Evolutionary conservation across 139 green algal species (phyloP), one percentile per base, ranked within the genome.

Genomic region (Ulvella scutata): DNA sequence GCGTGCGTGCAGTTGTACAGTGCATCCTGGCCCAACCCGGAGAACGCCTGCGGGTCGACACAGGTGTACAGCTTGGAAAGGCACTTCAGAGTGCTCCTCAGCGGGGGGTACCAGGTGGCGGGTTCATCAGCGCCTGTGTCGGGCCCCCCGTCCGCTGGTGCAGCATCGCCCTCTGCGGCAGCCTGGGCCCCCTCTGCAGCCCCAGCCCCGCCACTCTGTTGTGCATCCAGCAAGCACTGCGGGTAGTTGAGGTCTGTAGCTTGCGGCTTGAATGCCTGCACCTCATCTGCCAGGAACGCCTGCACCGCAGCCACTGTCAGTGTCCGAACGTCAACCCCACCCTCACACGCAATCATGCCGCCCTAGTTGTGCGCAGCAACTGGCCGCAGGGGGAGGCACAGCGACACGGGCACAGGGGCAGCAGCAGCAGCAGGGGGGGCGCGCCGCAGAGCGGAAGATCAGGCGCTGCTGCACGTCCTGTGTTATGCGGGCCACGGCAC

Each of bases 401-500:
- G 40, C 17, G 40, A 26, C 40, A 17, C 40, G 13, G 13, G 37
- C 20, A n/a, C 13, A 29, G 6, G 13, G 51, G 51, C 51, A 1
- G 51, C 21, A 67, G 13, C 43, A 62, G 75, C 40, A 44, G 20
- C 6, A 26, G 6, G 72, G 35, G 7, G 35, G 13, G 7, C 75
- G 3, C 61, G 75, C 76, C 67, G 80, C 79, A 3, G 82, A 82
- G 10, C 88, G 78, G 85, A 93, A 98, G 37, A 88, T 96, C 34
- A 98, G 85, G 4, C 92, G 82, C 77, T 91, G 87, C 79, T 97
- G 93, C 33, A 96, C 80, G 79, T 98, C 94, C n/a, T 88, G 88
- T 72, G 96, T 84, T 2, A 82, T 91, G 72, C 90, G 82, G 3
- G 43, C 37, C 62, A 97, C 80, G 21, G 51, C 51, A 40, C 28